Percentiles rank a stretch among this genome's conserved stretches.
Conservation (phyloP, 306 rosid genomes). For the Glycine soja region DNA sequence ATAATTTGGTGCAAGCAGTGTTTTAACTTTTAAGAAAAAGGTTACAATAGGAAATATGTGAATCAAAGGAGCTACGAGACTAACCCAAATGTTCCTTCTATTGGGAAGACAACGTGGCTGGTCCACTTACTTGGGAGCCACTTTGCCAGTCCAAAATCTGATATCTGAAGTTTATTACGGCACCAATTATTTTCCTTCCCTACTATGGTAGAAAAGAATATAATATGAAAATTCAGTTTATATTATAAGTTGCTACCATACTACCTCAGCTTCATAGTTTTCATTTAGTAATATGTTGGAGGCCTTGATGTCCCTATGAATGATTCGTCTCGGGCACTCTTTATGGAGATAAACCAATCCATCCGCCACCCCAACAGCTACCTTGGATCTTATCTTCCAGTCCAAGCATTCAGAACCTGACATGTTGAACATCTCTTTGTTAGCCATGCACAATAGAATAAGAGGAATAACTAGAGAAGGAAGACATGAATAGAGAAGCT, state of each 20-base stretch:
- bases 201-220: not conserved
- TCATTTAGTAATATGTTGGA: slow-evolving; percentile 79
- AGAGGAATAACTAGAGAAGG: no score
- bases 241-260: not conserved
- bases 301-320: slow-evolving; percentile 97
- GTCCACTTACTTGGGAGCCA: slow-evolving; percentile 97
- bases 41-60: slow-evolving; percentile 2
- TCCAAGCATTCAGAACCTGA: slow-evolving; percentile 70
- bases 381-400: slow-evolving; percentile 82
- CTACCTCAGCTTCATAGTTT: slow-evolving; percentile 83
- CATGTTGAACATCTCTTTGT: slow-evolving; percentile 48
- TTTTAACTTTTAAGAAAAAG: not conserved
- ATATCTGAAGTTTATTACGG: slow-evolving; percentile 63
- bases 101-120: slow-evolving; percentile 92
- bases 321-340: slow-evolving; percentile 84
- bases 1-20: slow-evolving; percentile 36
- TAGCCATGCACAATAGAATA: slow-evolving; percentile 11
- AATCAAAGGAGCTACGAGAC: slow-evolving; percentile 40
- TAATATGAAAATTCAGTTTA: not conserved
- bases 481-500: no score
- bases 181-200: not conserved
- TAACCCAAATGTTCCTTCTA: slow-evolving; percentile 99
- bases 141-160: slow-evolving; percentile 96
- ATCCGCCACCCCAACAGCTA: slow-evolving; percentile 83
- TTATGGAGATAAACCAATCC: slow-evolving; percentile 86